A percentile compares a stretch with the other conserved stretches of the same genome.
Conservation (phyloP, 1,284 basidiomycete species). For the Kwoniella shivajii region DNA sequence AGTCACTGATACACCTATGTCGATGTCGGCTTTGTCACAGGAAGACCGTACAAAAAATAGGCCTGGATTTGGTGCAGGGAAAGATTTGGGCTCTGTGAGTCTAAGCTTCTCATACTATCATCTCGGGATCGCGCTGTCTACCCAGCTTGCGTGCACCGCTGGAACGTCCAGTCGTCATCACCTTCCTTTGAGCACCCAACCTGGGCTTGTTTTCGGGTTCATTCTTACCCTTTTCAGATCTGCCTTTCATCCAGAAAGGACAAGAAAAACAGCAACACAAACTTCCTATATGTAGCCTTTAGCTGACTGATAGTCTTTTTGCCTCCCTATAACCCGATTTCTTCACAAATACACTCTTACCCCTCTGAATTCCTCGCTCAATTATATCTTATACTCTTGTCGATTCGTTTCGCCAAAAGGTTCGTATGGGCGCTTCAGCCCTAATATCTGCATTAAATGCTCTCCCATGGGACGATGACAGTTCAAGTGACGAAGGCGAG, state of each 20-base stretch:
- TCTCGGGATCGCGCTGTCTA: not conserved
- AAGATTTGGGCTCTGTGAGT: slow-evolving; percentile 43
- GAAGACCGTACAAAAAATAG: slow-evolving; percentile 5
- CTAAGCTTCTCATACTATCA: not conserved
- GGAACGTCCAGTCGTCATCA: too few species aligned
- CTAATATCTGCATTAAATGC: slow-evolving; percentile 50
- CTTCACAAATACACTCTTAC: too few species aligned
- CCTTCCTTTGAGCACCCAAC: too few species aligned
- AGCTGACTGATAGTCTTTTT: too few species aligned
- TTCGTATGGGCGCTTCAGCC: slow-evolving; percentile 50
- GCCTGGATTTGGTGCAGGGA: slow-evolving; percentile 29
- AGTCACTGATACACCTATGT: not conserved
- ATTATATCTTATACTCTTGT: not conserved
- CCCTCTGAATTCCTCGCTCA: not conserved
- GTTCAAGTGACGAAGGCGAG: slow-evolving; percentile 22
- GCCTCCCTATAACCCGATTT: too few species aligned
- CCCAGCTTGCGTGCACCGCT: too few species aligned
- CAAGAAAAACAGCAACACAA: too few species aligned
- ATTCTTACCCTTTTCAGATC: too few species aligned
- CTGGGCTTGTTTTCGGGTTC: too few species aligned
- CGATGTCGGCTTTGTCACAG: not conserved
- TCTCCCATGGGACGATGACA: slow-evolving; percentile 44
- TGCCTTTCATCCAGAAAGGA: too few species aligned
- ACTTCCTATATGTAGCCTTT: too few species aligned
- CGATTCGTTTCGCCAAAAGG: slow-evolving; percentile 30